phyloP scores from a whole-genome alignment of 768 basidiomycete species.

The Saitozyma podzolica region DNA sequence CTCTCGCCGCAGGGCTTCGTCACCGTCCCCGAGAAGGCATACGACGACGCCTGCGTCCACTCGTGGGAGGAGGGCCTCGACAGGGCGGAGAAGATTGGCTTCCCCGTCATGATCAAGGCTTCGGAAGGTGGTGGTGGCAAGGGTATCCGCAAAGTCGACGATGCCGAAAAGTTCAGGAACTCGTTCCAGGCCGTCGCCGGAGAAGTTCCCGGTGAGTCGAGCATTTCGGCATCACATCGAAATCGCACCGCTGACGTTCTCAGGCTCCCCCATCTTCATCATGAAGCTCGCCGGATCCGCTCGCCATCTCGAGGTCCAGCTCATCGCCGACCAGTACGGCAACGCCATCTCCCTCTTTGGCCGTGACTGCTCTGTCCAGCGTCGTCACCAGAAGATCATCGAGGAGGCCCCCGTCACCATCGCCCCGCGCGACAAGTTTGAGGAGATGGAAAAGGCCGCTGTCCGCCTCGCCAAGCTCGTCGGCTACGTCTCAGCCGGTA shows the following conservation, averaged over 20 bases:
- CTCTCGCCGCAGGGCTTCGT: slow-evolving; percentile 86
- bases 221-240: slow-evolving; percentile 13
- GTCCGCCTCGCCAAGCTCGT: slow-evolving; percentile 98
- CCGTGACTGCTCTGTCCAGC: slow-evolving; percentile 98
- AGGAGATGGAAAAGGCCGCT: slow-evolving; percentile 98
- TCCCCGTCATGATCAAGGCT: slow-evolving; percentile 99
- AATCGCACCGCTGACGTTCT: slow-evolving; percentile 55
- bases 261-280: slow-evolving; percentile 96
- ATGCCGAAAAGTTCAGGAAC: slow-evolving; percentile 83
- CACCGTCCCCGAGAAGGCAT: slow-evolving; percentile 87
- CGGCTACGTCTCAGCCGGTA: slow-evolving; percentile 97
- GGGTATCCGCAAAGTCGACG: slow-evolving; percentile 93
- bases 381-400: slow-evolving; percentile 99
- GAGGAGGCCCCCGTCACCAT: slow-evolving; percentile 99
- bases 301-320: slow-evolving; percentile 95
- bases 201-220: slow-evolving; percentile 83
- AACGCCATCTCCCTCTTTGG: slow-evolving; percentile 99
- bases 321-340: slow-evolving; percentile 98
- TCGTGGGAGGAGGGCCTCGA: slow-evolving; percentile 81
- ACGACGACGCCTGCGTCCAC: slow-evolving; percentile 81
- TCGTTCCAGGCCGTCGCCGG: slow-evolving; percentile 89
- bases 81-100: slow-evolving; percentile 84
- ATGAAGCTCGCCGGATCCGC: slow-evolving; percentile 99
- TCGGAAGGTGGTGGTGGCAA: slow-evolving; percentile 99
- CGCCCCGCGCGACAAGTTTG: slow-evolving; percentile 84